Percentiles rank a stretch among this genome's conserved stretches.
Evolutionary conservation across 2,329 filamentous ascomycete species (phyloP).

Genomic region (Xylariomycetidae sp.): DNA sequence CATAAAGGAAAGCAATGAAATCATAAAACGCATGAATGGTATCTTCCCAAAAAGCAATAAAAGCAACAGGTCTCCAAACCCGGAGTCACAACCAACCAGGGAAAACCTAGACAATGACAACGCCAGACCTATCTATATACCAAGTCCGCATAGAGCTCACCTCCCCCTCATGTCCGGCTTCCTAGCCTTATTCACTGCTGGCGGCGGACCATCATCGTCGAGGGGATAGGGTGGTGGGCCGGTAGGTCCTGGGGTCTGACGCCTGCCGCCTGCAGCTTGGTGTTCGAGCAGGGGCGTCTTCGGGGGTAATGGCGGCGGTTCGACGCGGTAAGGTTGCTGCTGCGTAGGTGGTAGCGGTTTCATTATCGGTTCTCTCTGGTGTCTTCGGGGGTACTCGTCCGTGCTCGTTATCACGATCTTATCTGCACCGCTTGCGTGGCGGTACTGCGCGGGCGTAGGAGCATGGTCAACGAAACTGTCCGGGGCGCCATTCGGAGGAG

Average conservation of each 20-base stretch:
- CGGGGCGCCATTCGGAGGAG: constrained; percentile 32
- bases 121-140: too few species aligned
- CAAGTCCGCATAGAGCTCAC: too few species aligned
- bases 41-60: too few species aligned
- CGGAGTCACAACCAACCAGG: too few species aligned
- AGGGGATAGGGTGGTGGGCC: constrained; percentile 70
- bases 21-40: too few species aligned
- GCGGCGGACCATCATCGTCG: constrained; percentile 73
- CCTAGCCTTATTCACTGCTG: constrained; percentile 76
- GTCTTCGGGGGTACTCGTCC: constrained; percentile 52
- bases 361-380: constrained; percentile 19
- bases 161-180: constrained; percentile 70
- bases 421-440: constrained; percentile 55
- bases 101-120: too few species aligned
- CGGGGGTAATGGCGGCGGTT: constrained; percentile 69
- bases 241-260: constrained; percentile 15
- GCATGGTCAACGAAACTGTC: constrained; percentile 54
- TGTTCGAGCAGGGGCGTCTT: constrained; percentile 67
- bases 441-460: constrained; percentile 56
- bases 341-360: constrained; percentile 21
- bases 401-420: constrained; percentile 61
- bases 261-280: constrained; percentile 31
- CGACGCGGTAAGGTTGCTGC: constrained; percentile 39
- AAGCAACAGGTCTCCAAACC: too few species aligned
- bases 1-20: too few species aligned